These are phyloP conservation scores for Yarrowia yakushimensis DNA, from an alignment of 805 yeast species.

Conservation along the genomic window DNA sequence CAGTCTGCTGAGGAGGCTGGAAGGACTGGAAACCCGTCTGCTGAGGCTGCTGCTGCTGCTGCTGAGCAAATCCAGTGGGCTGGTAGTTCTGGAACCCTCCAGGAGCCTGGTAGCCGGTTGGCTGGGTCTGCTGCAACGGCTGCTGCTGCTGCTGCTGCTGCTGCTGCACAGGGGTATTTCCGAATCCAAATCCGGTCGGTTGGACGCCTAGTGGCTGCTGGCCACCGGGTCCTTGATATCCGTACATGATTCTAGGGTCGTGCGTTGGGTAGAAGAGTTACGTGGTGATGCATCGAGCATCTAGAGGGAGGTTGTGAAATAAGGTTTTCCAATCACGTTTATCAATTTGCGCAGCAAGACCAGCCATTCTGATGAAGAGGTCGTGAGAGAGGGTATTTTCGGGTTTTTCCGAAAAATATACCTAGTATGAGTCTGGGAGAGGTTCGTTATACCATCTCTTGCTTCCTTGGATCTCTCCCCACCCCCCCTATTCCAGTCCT, in stretches of 20 bases:
- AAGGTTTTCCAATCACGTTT: not conserved
- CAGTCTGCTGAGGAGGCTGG: constrained; percentile 29
- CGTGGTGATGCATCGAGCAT: not conserved
- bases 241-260: constrained; percentile 24
- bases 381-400: no score
- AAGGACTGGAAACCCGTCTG: constrained; percentile 30
- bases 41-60: constrained; percentile 24
- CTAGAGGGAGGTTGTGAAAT: not conserved
- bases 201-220: constrained; percentile 28
- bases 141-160: constrained; percentile 23
- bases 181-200: constrained; percentile 27
- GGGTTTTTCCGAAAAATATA: no score
- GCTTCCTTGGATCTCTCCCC: no score
- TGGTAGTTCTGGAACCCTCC: constrained; percentile 23
- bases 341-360: constrained; percentile 19
- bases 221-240: constrained; percentile 25
- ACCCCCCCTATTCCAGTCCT: no score
- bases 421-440: no score
- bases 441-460: no score
- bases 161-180: constrained; percentile 18
- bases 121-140: constrained; percentile 21
- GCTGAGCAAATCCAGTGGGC: constrained; percentile 27
- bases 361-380: not conserved
- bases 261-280: not conserved
- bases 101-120: constrained; percentile 10